Evolutionary conservation across 768 basidiomycete genomes (phyloP).

Genomic region (Amanita polypyramis): DNA sequence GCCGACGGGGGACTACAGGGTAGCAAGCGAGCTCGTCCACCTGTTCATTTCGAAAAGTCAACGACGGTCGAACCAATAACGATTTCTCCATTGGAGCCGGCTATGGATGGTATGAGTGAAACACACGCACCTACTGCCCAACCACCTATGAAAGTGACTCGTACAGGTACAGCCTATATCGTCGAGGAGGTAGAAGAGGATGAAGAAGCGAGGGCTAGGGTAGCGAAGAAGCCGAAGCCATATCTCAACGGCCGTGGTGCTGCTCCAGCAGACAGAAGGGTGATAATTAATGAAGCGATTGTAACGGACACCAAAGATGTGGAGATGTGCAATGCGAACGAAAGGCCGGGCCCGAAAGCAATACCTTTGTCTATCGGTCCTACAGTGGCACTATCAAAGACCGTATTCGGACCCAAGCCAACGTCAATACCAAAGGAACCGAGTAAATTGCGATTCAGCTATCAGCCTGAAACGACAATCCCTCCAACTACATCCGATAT

Average conservation of each 20-base stretch:
- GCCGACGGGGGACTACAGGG: slow-evolving; percentile 33
- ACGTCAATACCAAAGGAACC: slow-evolving; percentile 60
- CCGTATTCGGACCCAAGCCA: slow-evolving; percentile 30
- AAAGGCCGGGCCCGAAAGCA: slow-evolving; percentile 10
- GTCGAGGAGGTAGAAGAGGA: slow-evolving; percentile 23
- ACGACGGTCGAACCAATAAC: slow-evolving; percentile 5
- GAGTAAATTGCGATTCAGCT: slow-evolving; percentile 68
- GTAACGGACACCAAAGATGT: slow-evolving; percentile 25
- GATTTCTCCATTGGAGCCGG: neutral
- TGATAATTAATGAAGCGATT: slow-evolving; percentile 12
- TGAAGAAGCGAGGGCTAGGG: slow-evolving; percentile 24
- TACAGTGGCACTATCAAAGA: slow-evolving; percentile 6
- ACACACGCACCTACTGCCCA: neutral
- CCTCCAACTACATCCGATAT: slow-evolving; percentile 15
- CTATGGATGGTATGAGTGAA: neutral
- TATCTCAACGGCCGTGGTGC: slow-evolving; percentile 15
- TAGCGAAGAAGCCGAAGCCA: slow-evolving; percentile 41
- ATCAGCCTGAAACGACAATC: slow-evolving; percentile 40
- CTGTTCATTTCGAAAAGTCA: slow-evolving; percentile 38
- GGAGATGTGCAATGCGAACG: slow-evolving; percentile 14
- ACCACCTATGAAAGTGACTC: neutral
- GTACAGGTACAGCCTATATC: neutral
- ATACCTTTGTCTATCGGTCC: slow-evolving; percentile 4
- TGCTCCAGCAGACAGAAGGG: slow-evolving; percentile 6
- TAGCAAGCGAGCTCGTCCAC: slow-evolving; percentile 68